phyloP scores from a whole-genome alignment of 2,329 filamentous ascomycete species.

The Cryphonectria parasitica region DNA sequence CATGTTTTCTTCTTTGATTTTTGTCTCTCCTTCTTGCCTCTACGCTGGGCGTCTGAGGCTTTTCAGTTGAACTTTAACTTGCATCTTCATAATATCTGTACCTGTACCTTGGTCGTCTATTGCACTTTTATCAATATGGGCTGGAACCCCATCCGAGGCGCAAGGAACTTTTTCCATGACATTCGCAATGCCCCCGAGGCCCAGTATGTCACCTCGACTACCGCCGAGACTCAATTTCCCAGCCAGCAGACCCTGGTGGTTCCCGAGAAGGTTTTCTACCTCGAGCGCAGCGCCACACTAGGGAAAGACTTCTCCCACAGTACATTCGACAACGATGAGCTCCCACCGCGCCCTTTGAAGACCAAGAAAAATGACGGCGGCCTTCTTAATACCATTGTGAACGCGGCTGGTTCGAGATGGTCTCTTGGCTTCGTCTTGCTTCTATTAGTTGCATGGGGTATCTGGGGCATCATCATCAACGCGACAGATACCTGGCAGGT shows the following conservation, averaged over 20 bases:
- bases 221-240: conserved; percentile 29
- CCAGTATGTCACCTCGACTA: conserved; percentile 30
- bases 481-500: conserved; percentile 42
- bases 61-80: neutral
- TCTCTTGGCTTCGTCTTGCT: conserved; percentile 38
- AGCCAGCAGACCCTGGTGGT: conserved; percentile 22
- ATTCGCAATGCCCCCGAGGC: conserved; percentile 31
- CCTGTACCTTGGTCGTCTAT: neutral
- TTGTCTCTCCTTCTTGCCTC: conserved; percentile 7
- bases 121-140: conserved; percentile 3
- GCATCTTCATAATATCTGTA: neutral
- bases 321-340: conserved; percentile 9
- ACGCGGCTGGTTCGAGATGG: conserved; percentile 31
- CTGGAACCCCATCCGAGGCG: conserved; percentile 19
- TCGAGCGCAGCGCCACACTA: conserved; percentile 26
- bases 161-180: conserved; percentile 27
- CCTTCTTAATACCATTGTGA: conserved; percentile 31
- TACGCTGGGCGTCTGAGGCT: conserved; percentile 24
- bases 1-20: conserved; percentile 5
- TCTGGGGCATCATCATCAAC: conserved; percentile 38
- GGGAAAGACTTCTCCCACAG: conserved; percentile 25
- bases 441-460: conserved; percentile 38
- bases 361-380: conserved; percentile 20
- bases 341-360: neutral
- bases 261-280: conserved; percentile 25